Evolutionary conservation across 257 asterid species (phyloP).

Genomic region (Agastache rugosa): DNA sequence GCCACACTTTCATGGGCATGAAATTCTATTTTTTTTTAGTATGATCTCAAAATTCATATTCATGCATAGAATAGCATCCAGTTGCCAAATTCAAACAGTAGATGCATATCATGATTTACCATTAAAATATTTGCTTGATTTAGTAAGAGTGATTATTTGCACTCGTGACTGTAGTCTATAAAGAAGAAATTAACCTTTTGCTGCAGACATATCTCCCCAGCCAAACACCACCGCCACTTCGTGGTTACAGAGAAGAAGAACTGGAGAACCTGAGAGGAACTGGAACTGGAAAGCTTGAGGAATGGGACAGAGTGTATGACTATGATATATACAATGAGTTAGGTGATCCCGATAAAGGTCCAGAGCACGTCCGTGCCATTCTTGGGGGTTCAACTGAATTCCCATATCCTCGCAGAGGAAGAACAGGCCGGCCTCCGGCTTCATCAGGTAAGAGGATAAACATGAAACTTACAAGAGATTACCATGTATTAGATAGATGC

Average conservation of each 20-base stretch:
- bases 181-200: background rate
- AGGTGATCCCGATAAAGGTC: constrained; percentile 73
- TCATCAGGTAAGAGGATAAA: constrained; percentile 50
- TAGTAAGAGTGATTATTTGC: background rate
- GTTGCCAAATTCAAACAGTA: background rate
- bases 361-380: constrained; percentile 54
- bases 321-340: constrained; percentile 74
- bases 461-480: background rate
- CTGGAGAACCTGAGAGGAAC: constrained; percentile 63
- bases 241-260: constrained; percentile 66
- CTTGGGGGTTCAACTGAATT: constrained; percentile 72
- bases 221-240: constrained; percentile 66
- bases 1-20: background rate
- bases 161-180: background rate
- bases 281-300: constrained; percentile 69
- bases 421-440: constrained; percentile 70
- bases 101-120: background rate
- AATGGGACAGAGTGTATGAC: constrained; percentile 80
- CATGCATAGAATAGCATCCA: no score
- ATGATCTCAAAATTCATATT: background rate
- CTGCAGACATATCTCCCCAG: constrained; percentile 72
- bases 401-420: constrained; percentile 85
- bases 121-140: background rate
- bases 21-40: background rate
- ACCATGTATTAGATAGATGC: background rate